Evolutionary conservation across 2,329 filamentous ascomycete species (phyloP).

Genomic region (Rutstroemia sp.): DNA sequence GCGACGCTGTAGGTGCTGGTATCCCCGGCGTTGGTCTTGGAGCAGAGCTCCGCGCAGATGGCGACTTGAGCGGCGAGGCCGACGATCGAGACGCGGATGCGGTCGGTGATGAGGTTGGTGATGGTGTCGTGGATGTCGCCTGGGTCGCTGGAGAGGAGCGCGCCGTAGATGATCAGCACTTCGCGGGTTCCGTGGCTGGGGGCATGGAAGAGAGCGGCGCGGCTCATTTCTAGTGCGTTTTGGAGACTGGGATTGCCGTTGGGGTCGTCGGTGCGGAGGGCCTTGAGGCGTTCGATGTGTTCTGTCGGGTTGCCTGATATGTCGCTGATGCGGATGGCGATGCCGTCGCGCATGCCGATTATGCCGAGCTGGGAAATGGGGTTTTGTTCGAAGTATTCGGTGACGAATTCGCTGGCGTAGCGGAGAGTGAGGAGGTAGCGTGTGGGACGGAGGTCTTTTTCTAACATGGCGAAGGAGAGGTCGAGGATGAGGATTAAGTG

Average conservation of each 20-base stretch:
- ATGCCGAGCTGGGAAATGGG: constrained; percentile 94
- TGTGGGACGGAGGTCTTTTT: constrained; percentile 89
- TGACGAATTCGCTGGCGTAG: constrained; percentile 80
- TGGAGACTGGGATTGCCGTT: constrained; percentile 76
- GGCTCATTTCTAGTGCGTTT: constrained; percentile 92
- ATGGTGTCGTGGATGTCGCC: constrained; percentile 94
- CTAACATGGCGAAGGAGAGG: constrained; percentile 86
- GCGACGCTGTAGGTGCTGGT: constrained; percentile 72
- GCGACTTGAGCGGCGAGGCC: constrained; percentile 87
- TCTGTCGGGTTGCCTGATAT: constrained; percentile 87
- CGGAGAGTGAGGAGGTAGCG: constrained; percentile 75
- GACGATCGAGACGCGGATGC: constrained; percentile 81
- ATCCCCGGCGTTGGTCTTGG: constrained; percentile 79
- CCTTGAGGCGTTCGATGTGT: constrained; percentile 70
- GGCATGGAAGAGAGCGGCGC: constrained; percentile 85
- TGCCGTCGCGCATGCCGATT: constrained; percentile 85
- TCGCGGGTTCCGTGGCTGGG: constrained; percentile 91
- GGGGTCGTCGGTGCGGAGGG: constrained; percentile 57
- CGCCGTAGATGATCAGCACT: constrained; percentile 85
- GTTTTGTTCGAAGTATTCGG: constrained; percentile 97
- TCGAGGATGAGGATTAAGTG: constrained; percentile 88
- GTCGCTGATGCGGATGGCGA: constrained; percentile 79
- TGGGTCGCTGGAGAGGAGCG: constrained; percentile 82
- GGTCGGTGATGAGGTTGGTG: constrained; percentile 66
- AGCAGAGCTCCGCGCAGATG: constrained; percentile 83